Evolutionary conservation across 306 rosid genomes (phyloP), one percentile per base, ranked within the genome.

Genomic region (Castanopsis chinensis): DNA sequence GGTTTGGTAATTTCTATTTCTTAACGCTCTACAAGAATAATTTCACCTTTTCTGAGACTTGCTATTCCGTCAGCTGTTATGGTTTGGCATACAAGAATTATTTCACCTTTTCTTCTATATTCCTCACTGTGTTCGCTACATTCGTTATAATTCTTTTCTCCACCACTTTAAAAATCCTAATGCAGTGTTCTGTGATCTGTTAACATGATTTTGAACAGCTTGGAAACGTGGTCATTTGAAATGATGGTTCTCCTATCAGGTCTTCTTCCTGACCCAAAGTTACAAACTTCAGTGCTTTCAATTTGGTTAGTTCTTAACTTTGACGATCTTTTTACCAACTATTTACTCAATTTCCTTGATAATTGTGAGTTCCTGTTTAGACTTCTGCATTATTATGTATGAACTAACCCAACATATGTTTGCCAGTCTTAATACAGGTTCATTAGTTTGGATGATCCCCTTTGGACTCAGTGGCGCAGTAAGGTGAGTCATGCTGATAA

Each of bases 401-500:
- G 17, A 5, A 71, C 37, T 51, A 10, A 71, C 28, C 20, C 30
- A 14, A 15, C 35, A 32, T 19, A 6, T 54, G 13, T 21, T 80
- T 83, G 18, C 80, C 86, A 91, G 97, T 79, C 84, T 91, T 71
- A 91, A 90, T 78, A 93, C 97, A 15, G 81, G 82, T 30, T 71
- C 89, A 77, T 79, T 74, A 6, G 80, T 87, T 75, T 93, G 97
- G 94, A 90, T 84, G 92, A 85, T 93, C 83, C 89, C 97, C 25
- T 93, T 86, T 78, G 94, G 94, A 80, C 89, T 93, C 55, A 81
- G 98, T 82, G 82, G 86, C 80, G 93, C 97, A 49, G 89, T 82
- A 49, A 91, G 98, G 98, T 91, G 77, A 88, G 87, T n/a, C 28
- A 15, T 43, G 58, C 20, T 27, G 8, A 27, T 14, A 53, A 61